These are phyloP conservation scores for Scheffersomyces insectosa DNA, from an alignment of 1,139 yeast species.

Conservation along the genomic window DNA sequence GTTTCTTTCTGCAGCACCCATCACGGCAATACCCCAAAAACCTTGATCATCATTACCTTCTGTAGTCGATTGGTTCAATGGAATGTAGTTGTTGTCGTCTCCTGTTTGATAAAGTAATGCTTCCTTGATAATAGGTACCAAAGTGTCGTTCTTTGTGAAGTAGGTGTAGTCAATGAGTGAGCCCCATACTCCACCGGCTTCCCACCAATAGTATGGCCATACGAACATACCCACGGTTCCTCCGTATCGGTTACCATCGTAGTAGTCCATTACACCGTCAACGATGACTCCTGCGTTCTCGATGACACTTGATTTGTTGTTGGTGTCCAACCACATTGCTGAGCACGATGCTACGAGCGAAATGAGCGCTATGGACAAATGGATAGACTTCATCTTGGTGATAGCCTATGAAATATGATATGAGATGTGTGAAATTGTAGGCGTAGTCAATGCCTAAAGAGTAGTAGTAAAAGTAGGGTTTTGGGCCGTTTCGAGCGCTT, in stretches of 20 bases:
- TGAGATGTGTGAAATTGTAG: neutral
- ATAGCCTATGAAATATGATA: neutral
- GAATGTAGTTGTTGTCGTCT: conserved; percentile 65
- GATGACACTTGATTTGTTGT: conserved; percentile 36
- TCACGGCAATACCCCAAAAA: conserved; percentile 83
- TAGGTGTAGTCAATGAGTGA: conserved; percentile 67
- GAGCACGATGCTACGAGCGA: conserved; percentile 6
- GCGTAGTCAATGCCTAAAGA: no score
- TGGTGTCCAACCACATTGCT: conserved; percentile 37
- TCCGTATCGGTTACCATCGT: conserved; percentile 64
- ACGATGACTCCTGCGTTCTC: conserved; percentile 59
- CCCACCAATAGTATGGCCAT: conserved; percentile 90
- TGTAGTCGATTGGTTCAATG: conserved; percentile 69
- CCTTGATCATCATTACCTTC: conserved; percentile 96
- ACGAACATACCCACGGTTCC: conserved; percentile 78
- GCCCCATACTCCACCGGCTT: conserved; percentile 89
- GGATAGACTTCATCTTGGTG: conserved; percentile 5
- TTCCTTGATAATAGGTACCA: conserved; percentile 51
- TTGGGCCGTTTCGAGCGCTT: no score
- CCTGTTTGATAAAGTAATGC: conserved; percentile 72
- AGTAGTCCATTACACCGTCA: conserved; percentile 70
- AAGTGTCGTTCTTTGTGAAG: conserved; percentile 64
- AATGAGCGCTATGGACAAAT: conserved; percentile 1
- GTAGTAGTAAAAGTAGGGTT: no score
- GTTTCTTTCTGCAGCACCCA: conserved; percentile 82